Conservation (phyloP, 371 early-diverging fungal genomes). For the Mortierella sp. region DNA sequence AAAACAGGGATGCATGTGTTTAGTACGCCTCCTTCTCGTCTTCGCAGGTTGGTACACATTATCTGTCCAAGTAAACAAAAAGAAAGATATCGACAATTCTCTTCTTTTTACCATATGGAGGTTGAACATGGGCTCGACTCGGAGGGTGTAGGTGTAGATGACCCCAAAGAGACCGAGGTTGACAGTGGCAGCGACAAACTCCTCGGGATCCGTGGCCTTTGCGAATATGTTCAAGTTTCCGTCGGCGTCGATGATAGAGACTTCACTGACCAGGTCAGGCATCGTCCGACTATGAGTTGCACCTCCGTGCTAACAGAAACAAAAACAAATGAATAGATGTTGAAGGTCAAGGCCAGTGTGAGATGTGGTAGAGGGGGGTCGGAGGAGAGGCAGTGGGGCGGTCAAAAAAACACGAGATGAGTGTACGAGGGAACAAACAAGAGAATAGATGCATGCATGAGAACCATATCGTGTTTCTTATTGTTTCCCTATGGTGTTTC, state of each 20-base stretch:
- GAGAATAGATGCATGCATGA: neutral
- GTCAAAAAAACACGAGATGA: too few species aligned
- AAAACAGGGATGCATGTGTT: neutral
- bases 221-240: conserved; percentile 45
- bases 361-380: neutral
- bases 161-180: conserved; percentile 54
- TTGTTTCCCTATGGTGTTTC: neutral
- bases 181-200: conserved; percentile 49
- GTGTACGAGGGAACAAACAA: neutral
- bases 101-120: conserved; percentile 28
- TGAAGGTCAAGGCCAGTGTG: too few species aligned
- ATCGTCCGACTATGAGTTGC: conserved; percentile 32
- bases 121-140: conserved; percentile 52
- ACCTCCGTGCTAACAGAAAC: conserved; percentile 34
- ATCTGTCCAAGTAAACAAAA: neutral
- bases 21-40: too few species aligned
- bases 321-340: neutral
- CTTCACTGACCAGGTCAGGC: conserved; percentile 31
- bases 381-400: neutral
- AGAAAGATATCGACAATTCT: neutral
- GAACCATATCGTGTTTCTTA: neutral
- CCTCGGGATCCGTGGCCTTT: conserved; percentile 27
- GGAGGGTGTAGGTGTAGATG: conserved; percentile 49
- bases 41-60: too few species aligned
- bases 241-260: conserved; percentile 41